Conservation (phyloP, 352 stramenopile species). For the Globisporangium irregulare region DNA sequence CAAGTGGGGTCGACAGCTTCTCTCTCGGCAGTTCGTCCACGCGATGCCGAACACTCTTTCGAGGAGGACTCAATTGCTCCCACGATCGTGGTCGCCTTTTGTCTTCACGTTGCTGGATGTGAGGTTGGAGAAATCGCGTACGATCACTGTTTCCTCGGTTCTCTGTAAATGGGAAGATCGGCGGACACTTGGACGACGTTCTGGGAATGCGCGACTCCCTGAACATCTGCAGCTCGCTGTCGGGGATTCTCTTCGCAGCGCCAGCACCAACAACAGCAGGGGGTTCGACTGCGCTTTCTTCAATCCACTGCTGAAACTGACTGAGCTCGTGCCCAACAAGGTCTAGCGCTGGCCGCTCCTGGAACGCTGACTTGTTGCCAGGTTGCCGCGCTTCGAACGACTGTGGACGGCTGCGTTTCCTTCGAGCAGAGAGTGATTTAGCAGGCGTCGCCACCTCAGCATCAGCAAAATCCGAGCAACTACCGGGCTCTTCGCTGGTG, state of each 20-base stretch:
- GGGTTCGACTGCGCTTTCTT: conserved; percentile 26
- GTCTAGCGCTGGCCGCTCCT: not conserved
- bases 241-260: conserved; percentile 33
- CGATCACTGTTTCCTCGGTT: not conserved
- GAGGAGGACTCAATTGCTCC: conserved; percentile 8
- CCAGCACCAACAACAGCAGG: conserved; percentile 40
- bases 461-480: not conserved
- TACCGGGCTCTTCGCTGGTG: not conserved
- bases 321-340: conserved; percentile 20
- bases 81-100: conserved; percentile 1
- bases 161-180: conserved; percentile 12
- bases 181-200: conserved; percentile 7
- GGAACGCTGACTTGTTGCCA: not conserved
- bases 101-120: not conserved
- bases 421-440: not conserved
- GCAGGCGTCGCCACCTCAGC: not conserved
- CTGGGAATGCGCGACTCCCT: conserved; percentile 18
- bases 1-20: not conserved
- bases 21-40: conserved; percentile 1
- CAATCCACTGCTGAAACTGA: conserved; percentile 50
- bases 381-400: not conserved
- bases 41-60: not conserved
- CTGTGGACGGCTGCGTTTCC: conserved; percentile 1
- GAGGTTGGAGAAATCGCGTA: not conserved
- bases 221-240: conserved; percentile 60